These are phyloP conservation scores for Fusarium napiforme DNA, from an alignment of 2,329 filamentous ascomycete genomes.

Conservation along the genomic window DNA sequence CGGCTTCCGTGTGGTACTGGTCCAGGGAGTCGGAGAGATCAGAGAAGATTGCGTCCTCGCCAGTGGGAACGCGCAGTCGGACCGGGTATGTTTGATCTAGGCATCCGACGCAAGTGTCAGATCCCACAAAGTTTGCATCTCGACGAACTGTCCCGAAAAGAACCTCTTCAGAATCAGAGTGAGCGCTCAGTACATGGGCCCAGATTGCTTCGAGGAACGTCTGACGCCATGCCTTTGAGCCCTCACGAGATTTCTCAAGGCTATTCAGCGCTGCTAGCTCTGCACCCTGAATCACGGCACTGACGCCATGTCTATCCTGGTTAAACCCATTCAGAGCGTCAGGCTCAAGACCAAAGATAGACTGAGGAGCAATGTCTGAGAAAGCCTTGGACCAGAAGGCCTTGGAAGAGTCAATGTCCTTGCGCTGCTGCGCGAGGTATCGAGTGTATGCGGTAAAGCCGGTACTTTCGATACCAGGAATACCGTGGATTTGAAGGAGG, in stretches of 20 bases:
- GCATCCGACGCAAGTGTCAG: constrained; percentile 5
- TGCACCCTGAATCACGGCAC: neutral
- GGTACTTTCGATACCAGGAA: constrained; percentile 11
- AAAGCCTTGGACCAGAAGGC: neutral
- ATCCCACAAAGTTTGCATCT: constrained; percentile 4
- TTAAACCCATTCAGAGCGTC: neutral
- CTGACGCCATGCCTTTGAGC: neutral
- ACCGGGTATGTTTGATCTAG: constrained; percentile 8
- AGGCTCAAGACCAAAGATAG: neutral
- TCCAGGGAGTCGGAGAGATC: neutral
- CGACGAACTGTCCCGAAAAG: constrained; percentile 3
- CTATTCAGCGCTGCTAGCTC: neutral
- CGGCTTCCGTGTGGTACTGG: neutral
- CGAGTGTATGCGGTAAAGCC: neutral
- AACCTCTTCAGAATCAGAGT: constrained; percentile 1
- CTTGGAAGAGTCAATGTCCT: neutral
- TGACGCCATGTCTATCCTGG: constrained; percentile 8
- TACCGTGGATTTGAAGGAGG: neutral
- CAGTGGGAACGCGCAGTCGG: neutral
- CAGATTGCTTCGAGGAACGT: constrained; percentile 3
- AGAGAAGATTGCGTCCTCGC: neutral
- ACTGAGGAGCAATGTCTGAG: neutral
- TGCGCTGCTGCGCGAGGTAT: constrained; percentile 1
- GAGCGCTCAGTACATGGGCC: neutral
- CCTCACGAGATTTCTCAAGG: neutral